Evolutionary conservation across 352 stramenopile genomes (phyloP).

Genomic region (Saprolegnia parasitica): DNA sequence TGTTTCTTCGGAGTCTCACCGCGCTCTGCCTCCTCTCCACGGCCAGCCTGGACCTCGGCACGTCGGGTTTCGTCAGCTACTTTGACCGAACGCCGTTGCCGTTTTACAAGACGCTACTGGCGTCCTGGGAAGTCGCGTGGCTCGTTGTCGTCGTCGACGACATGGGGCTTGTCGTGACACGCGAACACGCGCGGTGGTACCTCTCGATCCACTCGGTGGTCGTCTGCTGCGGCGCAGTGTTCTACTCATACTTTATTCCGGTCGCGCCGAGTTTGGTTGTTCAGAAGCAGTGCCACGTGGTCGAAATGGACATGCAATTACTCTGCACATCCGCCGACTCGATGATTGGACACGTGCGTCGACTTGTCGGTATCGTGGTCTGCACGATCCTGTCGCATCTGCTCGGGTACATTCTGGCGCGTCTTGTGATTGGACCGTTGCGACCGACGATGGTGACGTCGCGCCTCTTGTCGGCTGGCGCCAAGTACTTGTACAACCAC

Average conservation of each 20-base stretch:
- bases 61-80: background rate
- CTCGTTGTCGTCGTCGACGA: slow-evolving; percentile 18
- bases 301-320: background rate
- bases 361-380: background rate
- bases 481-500: slow-evolving; percentile 5
- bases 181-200: background rate
- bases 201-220: background rate
- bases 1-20: slow-evolving; percentile 4
- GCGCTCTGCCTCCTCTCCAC: slow-evolving; percentile 13
- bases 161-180: slow-evolving; percentile 1
- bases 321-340: background rate
- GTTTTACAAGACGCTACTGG: slow-evolving; percentile 11
- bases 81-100: background rate
- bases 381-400: background rate
- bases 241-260: background rate
- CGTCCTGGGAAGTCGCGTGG: slow-evolving; percentile 17
- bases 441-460: background rate
- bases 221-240: background rate
- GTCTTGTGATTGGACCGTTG: background rate
- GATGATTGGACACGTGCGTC: background rate
- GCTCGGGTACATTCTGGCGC: background rate
- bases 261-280: background rate
- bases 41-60: background rate
- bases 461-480: background rate
- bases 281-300: background rate